phyloP scores from a whole-genome alignment of 2,329 filamentous ascomycete genomes.

The Verticillium longisporum region DNA sequence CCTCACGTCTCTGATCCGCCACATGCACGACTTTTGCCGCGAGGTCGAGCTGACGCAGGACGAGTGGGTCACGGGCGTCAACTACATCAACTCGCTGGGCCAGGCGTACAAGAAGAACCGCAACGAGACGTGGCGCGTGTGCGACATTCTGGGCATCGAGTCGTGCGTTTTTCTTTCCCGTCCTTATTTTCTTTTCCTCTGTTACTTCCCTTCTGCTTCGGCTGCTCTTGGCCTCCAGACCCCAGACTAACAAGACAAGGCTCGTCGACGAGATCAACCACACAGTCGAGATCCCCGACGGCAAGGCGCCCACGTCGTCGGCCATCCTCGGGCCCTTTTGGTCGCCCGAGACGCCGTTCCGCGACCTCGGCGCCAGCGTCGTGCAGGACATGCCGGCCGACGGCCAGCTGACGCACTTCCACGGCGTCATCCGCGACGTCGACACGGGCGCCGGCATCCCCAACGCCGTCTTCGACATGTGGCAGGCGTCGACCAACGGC shows the following conservation, averaged over 20 bases:
- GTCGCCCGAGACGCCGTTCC: conserved; percentile 62
- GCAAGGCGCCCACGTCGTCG: conserved; percentile 56
- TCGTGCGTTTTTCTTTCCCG: conserved; percentile 31
- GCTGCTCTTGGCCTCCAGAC: too few species aligned
- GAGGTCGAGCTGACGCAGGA: conserved; percentile 74
- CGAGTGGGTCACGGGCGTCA: conserved; percentile 70
- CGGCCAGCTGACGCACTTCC: conserved; percentile 52
- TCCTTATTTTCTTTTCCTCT: too few species aligned
- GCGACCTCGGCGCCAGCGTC: conserved; percentile 64
- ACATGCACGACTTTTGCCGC: conserved; percentile 75
- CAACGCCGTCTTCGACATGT: conserved; percentile 65
- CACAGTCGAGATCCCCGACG: conserved; percentile 43
- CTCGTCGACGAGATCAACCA: conserved; percentile 78
- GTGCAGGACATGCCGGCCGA: conserved; percentile 42
- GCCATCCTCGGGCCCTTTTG: conserved; percentile 85
- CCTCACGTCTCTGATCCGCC: conserved; percentile 60
- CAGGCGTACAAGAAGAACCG: conserved; percentile 61
- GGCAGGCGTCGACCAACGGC: conserved; percentile 72
- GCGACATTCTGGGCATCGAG: conserved; percentile 69
- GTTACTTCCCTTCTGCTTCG: too few species aligned
- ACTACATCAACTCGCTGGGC: conserved; percentile 52
- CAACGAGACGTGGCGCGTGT: conserved; percentile 69
- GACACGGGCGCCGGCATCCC: conserved; percentile 57
- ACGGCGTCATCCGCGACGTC: conserved; percentile 51
- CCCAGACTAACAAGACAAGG: conserved; percentile 15